Conservation (phyloP, 495 filamentous ascomycete species). For the Penicillium psychrofluorescens region DNA sequence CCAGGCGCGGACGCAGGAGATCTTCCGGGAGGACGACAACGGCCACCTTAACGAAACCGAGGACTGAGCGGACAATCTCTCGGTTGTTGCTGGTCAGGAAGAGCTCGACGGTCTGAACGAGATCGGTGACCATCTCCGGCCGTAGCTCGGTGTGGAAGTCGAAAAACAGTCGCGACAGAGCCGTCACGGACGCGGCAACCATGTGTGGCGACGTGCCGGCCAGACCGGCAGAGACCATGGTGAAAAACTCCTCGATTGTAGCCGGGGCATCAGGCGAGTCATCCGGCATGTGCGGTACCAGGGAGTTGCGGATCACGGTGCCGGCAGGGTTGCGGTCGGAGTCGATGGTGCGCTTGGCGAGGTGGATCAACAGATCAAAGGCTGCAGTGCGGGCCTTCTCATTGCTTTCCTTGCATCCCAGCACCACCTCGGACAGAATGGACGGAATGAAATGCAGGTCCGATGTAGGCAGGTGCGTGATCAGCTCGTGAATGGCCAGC, state of each 20-base stretch:
- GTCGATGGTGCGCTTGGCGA: constrained; percentile 70
- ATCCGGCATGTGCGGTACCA: constrained; percentile 75
- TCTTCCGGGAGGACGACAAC: constrained; percentile 75
- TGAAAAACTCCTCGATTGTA: constrained; percentile 89
- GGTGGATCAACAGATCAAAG: constrained; percentile 82
- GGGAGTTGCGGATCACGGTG: constrained; percentile 70
- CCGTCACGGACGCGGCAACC: constrained; percentile 89
- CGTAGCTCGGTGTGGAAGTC: constrained; percentile 63
- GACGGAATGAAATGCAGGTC: constrained; percentile 89
- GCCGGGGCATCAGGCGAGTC: constrained; percentile 71
- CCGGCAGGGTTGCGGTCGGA: constrained; percentile 49
- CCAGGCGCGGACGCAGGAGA: constrained; percentile 65
- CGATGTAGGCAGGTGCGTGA: constrained; percentile 65
- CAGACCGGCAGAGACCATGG: constrained; percentile 93
- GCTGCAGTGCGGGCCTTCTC: constrained; percentile 83
- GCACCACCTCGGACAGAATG: constrained; percentile 85
- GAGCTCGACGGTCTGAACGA: constrained; percentile 87
- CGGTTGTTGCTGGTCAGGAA: constrained; percentile 93
- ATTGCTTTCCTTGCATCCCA: constrained; percentile 93
- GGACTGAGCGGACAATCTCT: constrained; percentile 85
- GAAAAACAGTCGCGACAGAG: constrained; percentile 83
- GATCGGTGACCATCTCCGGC: constrained; percentile 57
- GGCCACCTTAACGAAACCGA: constrained; percentile 95
- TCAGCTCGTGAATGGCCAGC: constrained; percentile 67
- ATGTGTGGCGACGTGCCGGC: constrained; percentile 89